Percentiles rank a stretch among this genome's conserved stretches.
These are phyloP conservation scores for Uncinocarpus reesii DNA, from an alignment of 2,329 filamentous ascomycete genomes.

Conservation along the genomic window DNA sequence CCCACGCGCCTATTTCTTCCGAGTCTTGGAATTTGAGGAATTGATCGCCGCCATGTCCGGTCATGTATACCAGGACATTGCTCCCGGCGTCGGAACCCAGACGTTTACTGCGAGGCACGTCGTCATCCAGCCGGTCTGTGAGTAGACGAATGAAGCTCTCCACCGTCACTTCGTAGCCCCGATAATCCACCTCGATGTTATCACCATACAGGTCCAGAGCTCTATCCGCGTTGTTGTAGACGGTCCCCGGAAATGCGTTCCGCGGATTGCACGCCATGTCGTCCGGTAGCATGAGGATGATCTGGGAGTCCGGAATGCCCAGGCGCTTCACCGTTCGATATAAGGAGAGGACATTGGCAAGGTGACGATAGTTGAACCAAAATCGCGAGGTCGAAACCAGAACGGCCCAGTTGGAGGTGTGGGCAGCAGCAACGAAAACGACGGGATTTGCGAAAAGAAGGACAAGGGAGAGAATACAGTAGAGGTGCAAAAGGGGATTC, in stretches of 20 bases:
- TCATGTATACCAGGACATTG: slow-evolving; percentile 99
- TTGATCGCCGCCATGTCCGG: slow-evolving; percentile 92
- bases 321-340: slow-evolving; percentile 97
- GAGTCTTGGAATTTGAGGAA: slow-evolving; percentile 98
- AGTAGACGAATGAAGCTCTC: slow-evolving; percentile 96
- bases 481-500: slow-evolving; percentile 1
- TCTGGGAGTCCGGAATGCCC: slow-evolving; percentile 95
- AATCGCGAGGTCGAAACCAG: slow-evolving; percentile 97
- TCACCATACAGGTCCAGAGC: slow-evolving; percentile 94
- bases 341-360: slow-evolving; percentile 92
- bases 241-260: slow-evolving; percentile 93
- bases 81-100: slow-evolving; percentile 88
- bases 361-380: slow-evolving; percentile 99
- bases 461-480: slow-evolving; percentile 22
- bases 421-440: slow-evolving; percentile 33
- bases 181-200: slow-evolving; percentile 97
- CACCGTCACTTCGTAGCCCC: slow-evolving; percentile 95
- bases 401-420: slow-evolving; percentile 98
- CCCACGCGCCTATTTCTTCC: slow-evolving; percentile 93
- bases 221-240: slow-evolving; percentile 96
- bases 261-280: slow-evolving; percentile 99
- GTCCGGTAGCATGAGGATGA: slow-evolving; percentile 99
- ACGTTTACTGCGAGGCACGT: slow-evolving; percentile 89
- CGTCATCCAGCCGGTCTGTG: slow-evolving; percentile 86
- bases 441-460: slow-evolving; percentile 10